Conservation (phyloP, 208 protist genomes). For the Trypanosomatidae sp. region DNA sequence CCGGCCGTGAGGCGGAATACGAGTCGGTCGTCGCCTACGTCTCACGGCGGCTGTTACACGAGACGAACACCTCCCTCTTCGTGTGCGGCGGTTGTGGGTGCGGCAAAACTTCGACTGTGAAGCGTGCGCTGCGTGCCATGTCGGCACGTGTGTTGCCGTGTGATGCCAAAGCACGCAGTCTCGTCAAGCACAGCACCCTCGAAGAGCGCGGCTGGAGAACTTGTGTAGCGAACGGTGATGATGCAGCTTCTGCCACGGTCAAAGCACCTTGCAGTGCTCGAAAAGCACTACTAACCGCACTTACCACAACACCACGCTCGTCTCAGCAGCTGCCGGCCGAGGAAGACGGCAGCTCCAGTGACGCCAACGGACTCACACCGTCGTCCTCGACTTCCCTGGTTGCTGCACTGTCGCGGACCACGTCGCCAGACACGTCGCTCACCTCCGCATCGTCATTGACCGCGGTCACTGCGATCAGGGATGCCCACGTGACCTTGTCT, state of each 20-base stretch:
- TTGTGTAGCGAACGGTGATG: neutral
- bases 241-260: neutral
- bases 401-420: conserved; percentile 5
- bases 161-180: conserved; percentile 29
- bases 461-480: neutral
- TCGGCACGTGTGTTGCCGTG: conserved; percentile 50
- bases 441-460: neutral
- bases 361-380: neutral
- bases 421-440: conserved; percentile 7
- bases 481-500: neutral
- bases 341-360: neutral
- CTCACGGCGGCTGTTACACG: conserved; percentile 33
- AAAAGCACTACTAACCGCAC: neutral
- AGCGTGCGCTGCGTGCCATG: conserved; percentile 67
- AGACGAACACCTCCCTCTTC: conserved; percentile 55
- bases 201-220: conserved; percentile 22
- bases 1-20: conserved; percentile 61
- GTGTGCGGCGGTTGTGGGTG: conserved; percentile 86
- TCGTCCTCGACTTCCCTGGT: neutral
- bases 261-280: neutral
- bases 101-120: conserved; percentile 80
- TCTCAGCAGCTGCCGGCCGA: neutral
- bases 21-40: conserved; percentile 54
- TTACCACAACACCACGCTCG: neutral
- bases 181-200: conserved; percentile 16